phyloP scores from a whole-genome alignment of 2,329 filamentous ascomycete genomes.

The Ophiobolus disseminans region DNA sequence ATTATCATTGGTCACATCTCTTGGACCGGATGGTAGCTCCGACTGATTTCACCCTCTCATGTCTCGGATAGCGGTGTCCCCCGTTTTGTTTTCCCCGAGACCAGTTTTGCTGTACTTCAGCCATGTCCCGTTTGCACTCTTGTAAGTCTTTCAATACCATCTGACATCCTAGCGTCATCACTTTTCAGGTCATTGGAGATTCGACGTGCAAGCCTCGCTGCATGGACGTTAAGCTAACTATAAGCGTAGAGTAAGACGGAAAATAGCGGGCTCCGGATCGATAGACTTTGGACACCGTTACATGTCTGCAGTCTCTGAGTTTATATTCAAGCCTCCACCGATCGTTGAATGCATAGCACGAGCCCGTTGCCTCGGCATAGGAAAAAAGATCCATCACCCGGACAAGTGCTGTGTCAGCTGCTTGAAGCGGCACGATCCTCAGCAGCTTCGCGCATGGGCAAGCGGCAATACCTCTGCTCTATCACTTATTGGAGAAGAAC shows the following conservation, averaged over 20 bases:
- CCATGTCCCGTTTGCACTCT: too few relatives aligned
- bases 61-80: too few relatives aligned
- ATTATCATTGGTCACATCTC: conserved; percentile 17
- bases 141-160: not conserved
- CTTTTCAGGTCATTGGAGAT: not conserved
- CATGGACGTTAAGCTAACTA: conserved; percentile 27
- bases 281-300: conserved; percentile 19
- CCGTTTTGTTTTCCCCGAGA: too few relatives aligned
- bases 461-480: conserved; percentile 20
- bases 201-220: conserved; percentile 4
- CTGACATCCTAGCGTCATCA: not conserved
- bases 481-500: conserved; percentile 26
- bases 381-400: conserved; percentile 31
- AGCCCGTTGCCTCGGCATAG: conserved; percentile 34
- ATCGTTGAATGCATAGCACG: conserved; percentile 30
- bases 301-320: conserved; percentile 24
- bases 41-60: not conserved
- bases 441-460: conserved; percentile 30
- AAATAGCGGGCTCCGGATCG: conserved; percentile 19
- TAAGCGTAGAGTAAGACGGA: conserved; percentile 19
- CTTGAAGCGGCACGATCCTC: conserved; percentile 32
- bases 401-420: conserved; percentile 31
- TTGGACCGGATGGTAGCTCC: conserved; percentile 15
- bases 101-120: too few relatives aligned
- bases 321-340: conserved; percentile 32